These are phyloP conservation scores for Salvia hispanica DNA, from an alignment of 257 asterid species.

Conservation along the genomic window DNA sequence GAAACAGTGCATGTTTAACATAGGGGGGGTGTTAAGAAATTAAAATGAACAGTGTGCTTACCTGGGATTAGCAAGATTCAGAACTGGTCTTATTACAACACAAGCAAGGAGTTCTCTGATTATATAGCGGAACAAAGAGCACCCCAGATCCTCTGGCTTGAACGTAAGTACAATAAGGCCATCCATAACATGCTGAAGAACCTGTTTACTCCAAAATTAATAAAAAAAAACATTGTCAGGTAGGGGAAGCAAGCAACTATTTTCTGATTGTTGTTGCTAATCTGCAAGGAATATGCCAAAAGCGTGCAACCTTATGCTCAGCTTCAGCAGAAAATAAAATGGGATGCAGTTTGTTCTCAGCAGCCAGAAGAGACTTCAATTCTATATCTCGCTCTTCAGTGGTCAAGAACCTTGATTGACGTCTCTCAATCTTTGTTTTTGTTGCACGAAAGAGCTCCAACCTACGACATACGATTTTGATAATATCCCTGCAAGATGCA, in stretches of 20 bases:
- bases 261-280: conserved; percentile 15
- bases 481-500: conserved; percentile 64
- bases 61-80: conserved; percentile 94
- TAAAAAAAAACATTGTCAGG: conserved; percentile 30
- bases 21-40: conserved; percentile 33
- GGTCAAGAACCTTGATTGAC: conserved; percentile 51
- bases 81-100: conserved; percentile 85
- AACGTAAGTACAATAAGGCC: conserved; percentile 81
- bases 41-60: conserved; percentile 32
- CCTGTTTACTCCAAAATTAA: conserved; percentile 54
- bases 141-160: conserved; percentile 73
- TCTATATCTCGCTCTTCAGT: conserved; percentile 68
- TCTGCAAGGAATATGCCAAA: conserved; percentile 29
- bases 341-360: conserved; percentile 91
- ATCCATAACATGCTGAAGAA: conserved; percentile 92
- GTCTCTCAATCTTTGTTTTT: conserved; percentile 64
- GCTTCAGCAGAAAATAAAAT: conserved; percentile 91
- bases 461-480: conserved; percentile 57
- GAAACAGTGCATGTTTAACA: conserved; percentile 25
- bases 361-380: conserved; percentile 70
- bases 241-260: conserved; percentile 22
- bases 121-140: conserved; percentile 77
- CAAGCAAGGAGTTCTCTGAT: conserved; percentile 92
- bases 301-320: conserved; percentile 82
- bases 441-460: conserved; percentile 80